Base-by-base conservation (phyloP, 495 filamentous ascomycete genomes). In the Penicillium riverlandense region DNA sequence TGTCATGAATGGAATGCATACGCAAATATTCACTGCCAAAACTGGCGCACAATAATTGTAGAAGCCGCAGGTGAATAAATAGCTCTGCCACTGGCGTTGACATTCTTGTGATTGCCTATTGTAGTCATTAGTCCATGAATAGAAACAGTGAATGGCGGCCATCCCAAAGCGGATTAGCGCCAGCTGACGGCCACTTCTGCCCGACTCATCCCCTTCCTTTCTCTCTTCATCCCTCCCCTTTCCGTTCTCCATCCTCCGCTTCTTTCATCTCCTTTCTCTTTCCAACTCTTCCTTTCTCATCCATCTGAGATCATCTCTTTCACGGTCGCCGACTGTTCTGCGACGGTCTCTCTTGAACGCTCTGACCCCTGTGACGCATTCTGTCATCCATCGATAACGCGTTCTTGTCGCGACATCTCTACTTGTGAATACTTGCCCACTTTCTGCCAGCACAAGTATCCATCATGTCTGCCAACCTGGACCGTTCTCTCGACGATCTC, bases 401-500 rank as follows among this genome's bases (percentile, higher is more conserved):
- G 41, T 45, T 45, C 47, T 48, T 41, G 14, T 38, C 36, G 47
- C 37, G 40, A 50, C 40, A 46, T 42, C 37, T 35, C 38, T 45
- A 9, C n/a, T 22, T 39, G 30, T 43, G 32, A 33, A 36, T 35
- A 22, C 22, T 22, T 22, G 22, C 6, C 22, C 48, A 28, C 50
- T 48, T 52, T 43, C 38, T 32, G 48, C 49, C 54, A 52, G 44
- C 57, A 46, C 51, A 33, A 34, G 45, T 47, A 12, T 37, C 31
- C 37, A 36, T 16, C 38, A 95, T 95, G 90, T 87, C 89, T 72
- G 81, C 78, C 65, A 97, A 96, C 71, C 83, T 98, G 53, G 88
- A 96, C 64, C 80, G 90, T 73, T 88, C 89, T 71, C 82, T 98
- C 44, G 92, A 97, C 63, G 88, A 96, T 69, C 95, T 98, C 65